A percentile compares a stretch with the other conserved stretches of the same genome.
Evolutionary conservation across 139 green algal genomes (phyloP).

Genomic region (Chlamydomonas applanata): DNA sequence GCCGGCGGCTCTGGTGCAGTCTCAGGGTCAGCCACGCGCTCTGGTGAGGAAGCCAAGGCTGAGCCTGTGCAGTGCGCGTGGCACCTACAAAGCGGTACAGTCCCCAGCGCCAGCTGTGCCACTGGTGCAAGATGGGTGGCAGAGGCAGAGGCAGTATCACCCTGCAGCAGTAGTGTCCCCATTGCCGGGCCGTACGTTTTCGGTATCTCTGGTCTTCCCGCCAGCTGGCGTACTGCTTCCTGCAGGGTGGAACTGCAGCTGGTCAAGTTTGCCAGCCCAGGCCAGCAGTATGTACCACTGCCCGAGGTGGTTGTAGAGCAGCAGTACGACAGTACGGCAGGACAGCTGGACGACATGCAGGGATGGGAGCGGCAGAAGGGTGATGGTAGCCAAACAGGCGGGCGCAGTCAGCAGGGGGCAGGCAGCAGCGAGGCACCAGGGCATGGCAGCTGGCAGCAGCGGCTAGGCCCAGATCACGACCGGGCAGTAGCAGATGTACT

Average conservation of each 20-base stretch:
- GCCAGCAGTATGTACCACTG: slow-evolving; percentile 15
- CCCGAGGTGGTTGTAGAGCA: neutral
- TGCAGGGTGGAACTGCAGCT: slow-evolving; percentile 22
- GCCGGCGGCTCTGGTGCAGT: no score
- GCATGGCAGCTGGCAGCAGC: neutral
- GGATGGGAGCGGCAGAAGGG: no score
- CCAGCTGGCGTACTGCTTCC: neutral
- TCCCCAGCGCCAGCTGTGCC: neutral
- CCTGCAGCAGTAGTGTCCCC: neutral
- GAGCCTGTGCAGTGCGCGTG: neutral
- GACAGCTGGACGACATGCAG: no score
- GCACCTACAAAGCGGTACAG: neutral
- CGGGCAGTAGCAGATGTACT: neutral
- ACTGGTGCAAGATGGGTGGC: neutral
- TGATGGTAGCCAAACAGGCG: no score
- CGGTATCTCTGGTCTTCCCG: slow-evolving; percentile 4
- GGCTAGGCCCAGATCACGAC: neutral
- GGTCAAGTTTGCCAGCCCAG: slow-evolving; percentile 19
- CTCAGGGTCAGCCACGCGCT: neutral
- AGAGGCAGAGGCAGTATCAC: neutral
- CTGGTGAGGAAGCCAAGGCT: neutral
- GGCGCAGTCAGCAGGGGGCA: no score
- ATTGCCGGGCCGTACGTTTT: neutral
- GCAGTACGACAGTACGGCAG: neutral
- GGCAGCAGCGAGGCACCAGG: no score